These are phyloP conservation scores for Lophiostoma macrostomum DNA, from an alignment of 495 filamentous ascomycete species.

Conservation along the genomic window DNA sequence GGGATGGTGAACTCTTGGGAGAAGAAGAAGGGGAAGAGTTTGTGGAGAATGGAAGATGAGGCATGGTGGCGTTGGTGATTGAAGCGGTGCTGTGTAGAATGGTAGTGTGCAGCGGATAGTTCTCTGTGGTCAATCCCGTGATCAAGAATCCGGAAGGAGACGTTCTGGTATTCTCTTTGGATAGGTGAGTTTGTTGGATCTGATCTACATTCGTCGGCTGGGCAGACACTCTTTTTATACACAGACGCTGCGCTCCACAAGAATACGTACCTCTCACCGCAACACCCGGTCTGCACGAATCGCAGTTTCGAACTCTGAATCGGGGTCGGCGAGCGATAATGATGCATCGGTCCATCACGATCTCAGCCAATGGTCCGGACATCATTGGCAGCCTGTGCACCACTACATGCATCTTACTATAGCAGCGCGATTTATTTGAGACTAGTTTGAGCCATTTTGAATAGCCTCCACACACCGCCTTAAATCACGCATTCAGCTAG, in stretches of 20 bases:
- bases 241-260: neutral
- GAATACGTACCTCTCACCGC: slow-evolving; percentile 24
- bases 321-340: slow-evolving; percentile 9
- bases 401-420: slow-evolving; percentile 24
- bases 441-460: slow-evolving; percentile 24
- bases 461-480: slow-evolving; percentile 22
- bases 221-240: slow-evolving; percentile 16
- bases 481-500: slow-evolving; percentile 21
- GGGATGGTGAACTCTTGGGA: slow-evolving; percentile 12
- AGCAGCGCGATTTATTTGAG: slow-evolving; percentile 20
- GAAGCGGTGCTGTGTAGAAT: neutral
- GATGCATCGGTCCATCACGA: slow-evolving; percentile 16
- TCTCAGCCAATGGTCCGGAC: slow-evolving; percentile 4
- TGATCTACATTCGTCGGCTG: too few species aligned
- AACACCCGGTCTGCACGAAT: slow-evolving; percentile 20
- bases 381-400: slow-evolving; percentile 13
- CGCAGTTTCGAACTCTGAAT: slow-evolving; percentile 15
- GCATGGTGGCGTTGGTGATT: slow-evolving; percentile 12
- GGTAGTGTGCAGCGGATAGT: neutral
- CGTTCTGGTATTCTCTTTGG: neutral
- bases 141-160: neutral
- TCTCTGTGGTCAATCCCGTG: slow-evolving; percentile 5
- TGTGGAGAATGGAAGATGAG: slow-evolving; percentile 26
- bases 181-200: slow-evolving; percentile 7
- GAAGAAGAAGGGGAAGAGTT: slow-evolving; percentile 27